Percentiles rank a stretch among this genome's conserved stretches.
phyloP scores from a whole-genome alignment of 345 rosid genomes.

The Fremontodendron californicum region DNA sequence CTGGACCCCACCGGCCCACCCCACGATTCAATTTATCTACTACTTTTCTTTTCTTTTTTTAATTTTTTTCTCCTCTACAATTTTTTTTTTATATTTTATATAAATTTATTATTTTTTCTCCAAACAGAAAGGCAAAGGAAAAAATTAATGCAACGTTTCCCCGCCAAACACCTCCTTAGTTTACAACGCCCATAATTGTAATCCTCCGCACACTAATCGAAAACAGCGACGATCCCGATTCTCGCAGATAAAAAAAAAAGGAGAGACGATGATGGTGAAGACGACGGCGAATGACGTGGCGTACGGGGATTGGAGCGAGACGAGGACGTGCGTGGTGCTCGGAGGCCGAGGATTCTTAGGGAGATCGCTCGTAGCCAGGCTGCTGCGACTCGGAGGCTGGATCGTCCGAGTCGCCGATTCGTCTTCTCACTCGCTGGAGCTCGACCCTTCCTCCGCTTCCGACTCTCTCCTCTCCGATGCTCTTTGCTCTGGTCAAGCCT shows the following conservation, averaged over 20 bases:
- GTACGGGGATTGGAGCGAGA: constrained; percentile 33
- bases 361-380: constrained; percentile 61
- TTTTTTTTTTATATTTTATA: too few species aligned
- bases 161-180: constrained; percentile 28
- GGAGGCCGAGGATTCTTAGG: constrained; percentile 85
- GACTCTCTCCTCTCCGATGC: constrained; percentile 59
- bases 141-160: constrained; percentile 1
- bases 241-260: constrained; percentile 1
- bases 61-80: background rate
- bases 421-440: constrained; percentile 41
- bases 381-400: constrained; percentile 67
- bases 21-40: background rate
- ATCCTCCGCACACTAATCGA: background rate
- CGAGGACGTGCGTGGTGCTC: constrained; percentile 66
- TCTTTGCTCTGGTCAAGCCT: constrained; percentile 62
- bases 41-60: background rate
- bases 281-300: constrained; percentile 35
- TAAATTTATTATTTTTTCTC: background rate
- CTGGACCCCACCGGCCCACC: background rate
- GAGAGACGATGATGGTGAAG: constrained; percentile 19
- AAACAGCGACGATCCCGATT: constrained; percentile 15
- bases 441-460: constrained; percentile 37
- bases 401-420: constrained; percentile 78
- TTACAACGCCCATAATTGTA: background rate
- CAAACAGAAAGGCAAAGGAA: background rate